phyloP scores from a whole-genome alignment of 805 yeast species.

The Candida maltosa region DNA sequence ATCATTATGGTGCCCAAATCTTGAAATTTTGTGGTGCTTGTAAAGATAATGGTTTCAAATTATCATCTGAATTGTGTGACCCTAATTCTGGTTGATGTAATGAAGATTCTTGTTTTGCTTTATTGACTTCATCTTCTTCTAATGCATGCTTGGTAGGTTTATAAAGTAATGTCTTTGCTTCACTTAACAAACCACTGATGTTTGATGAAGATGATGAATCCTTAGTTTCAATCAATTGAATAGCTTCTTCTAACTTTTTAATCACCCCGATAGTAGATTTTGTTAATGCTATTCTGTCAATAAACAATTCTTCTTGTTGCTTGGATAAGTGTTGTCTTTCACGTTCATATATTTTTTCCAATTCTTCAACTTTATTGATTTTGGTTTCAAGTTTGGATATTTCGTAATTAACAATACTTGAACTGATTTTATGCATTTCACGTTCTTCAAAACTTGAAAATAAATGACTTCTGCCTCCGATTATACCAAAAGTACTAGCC shows the following conservation, averaged over 20 bases:
- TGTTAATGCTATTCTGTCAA: slow-evolving; percentile 65
- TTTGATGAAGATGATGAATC: slow-evolving; percentile 6
- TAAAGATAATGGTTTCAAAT: slow-evolving; percentile 34
- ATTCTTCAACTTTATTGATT: slow-evolving; percentile 51
- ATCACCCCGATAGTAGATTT: slow-evolving; percentile 53
- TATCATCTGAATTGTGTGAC: slow-evolving; percentile 6
- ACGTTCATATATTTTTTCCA: slow-evolving; percentile 64
- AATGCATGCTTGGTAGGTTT: slow-evolving; percentile 25
- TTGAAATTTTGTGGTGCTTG: slow-evolving; percentile 41
- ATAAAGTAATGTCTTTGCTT: slow-evolving; percentile 29
- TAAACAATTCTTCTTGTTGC: slow-evolving; percentile 63
- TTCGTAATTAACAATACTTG: slow-evolving; percentile 58
- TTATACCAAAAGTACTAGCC: slow-evolving; percentile 65
- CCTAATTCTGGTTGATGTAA: slow-evolving; percentile 1
- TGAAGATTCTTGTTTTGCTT: slow-evolving; percentile 4
- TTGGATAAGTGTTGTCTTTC: slow-evolving; percentile 58
- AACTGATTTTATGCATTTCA: slow-evolving; percentile 60
- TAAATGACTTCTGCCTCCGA: slow-evolving; percentile 76
- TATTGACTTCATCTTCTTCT: slow-evolving; percentile 5
- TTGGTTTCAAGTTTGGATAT: slow-evolving; percentile 64
- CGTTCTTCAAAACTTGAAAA: slow-evolving; percentile 80
- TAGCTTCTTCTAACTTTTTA: slow-evolving; percentile 41
- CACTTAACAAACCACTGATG: slow-evolving; percentile 20
- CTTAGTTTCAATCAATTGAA: slow-evolving; percentile 14
- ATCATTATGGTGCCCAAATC: slow-evolving; percentile 42